phyloP scores from a whole-genome alignment of 2,329 filamentous ascomycete species.

The Diplocarpon rosae region DNA sequence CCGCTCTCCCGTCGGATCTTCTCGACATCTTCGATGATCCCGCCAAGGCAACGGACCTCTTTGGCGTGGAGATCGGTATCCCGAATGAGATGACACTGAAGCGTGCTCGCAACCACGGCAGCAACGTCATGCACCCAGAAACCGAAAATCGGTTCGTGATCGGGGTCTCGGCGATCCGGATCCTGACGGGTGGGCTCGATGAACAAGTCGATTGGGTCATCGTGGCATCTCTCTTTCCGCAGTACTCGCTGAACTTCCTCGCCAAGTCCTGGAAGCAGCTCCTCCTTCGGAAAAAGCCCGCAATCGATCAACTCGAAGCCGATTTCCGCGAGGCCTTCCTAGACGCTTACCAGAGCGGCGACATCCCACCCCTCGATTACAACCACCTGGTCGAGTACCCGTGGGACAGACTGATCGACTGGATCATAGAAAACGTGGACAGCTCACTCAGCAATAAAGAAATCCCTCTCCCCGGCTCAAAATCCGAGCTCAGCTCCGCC shows the following conservation, averaged over 20 bases:
- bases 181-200: slow-evolving; percentile 48
- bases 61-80: slow-evolving; percentile 16
- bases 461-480: slow-evolving; percentile 37
- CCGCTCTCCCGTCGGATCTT: slow-evolving; percentile 19
- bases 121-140: slow-evolving; percentile 28
- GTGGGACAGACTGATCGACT: slow-evolving; percentile 55
- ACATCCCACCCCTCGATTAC: slow-evolving; percentile 52
- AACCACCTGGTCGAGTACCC: slow-evolving; percentile 54
- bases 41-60: slow-evolving; percentile 8
- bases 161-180: slow-evolving; percentile 46
- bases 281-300: slow-evolving; percentile 36
- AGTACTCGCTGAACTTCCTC: slow-evolving; percentile 39
- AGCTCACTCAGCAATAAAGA: slow-evolving; percentile 31
- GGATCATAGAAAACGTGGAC: slow-evolving; percentile 42
- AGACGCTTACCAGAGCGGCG: slow-evolving; percentile 50
- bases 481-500: slow-evolving; percentile 33
- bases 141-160: slow-evolving; percentile 41
- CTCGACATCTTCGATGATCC: slow-evolving; percentile 16
- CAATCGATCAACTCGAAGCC: slow-evolving; percentile 43
- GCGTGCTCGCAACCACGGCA: slow-evolving; percentile 23
- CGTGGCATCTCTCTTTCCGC: slow-evolving; percentile 44
- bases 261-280: slow-evolving; percentile 44
- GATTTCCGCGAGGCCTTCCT: slow-evolving; percentile 58
- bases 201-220: slow-evolving; percentile 51
- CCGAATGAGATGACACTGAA: slow-evolving; percentile 14